Evolutionary conservation across 1,284 basidiomycete genomes (phyloP).

Genomic region (Ceratorhiza oryzae-sativae): DNA sequence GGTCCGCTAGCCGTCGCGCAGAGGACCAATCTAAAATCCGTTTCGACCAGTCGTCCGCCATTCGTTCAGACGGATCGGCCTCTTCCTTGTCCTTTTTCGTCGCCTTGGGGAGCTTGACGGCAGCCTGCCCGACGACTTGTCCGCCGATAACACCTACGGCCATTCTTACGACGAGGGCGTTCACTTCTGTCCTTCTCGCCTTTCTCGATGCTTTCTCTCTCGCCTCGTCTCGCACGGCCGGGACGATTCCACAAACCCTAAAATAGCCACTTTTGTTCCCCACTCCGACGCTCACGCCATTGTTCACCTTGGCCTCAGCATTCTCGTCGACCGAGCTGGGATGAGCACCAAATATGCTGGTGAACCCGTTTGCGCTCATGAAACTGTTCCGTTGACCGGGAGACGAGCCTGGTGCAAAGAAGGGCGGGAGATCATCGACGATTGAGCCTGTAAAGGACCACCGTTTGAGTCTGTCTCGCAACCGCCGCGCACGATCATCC

Average conservation of each 20-base stretch:
- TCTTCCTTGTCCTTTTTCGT: conserved; percentile 53
- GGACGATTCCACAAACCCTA: conserved; percentile 75
- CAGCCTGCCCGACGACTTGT: conserved; percentile 56
- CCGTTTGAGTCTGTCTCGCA: conserved; percentile 68
- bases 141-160: conserved; percentile 79
- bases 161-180: conserved; percentile 79
- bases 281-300: conserved; percentile 46
- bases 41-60: conserved; percentile 23
- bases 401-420: conserved; percentile 6
- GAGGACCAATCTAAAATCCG: conserved; percentile 22
- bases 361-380: conserved; percentile 27
- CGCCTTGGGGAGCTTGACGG: conserved; percentile 49
- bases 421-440: conserved; percentile 63
- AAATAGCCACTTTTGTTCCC: conserved; percentile 62
- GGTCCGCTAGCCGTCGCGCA: conserved; percentile 30
- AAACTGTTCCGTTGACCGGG: conserved; percentile 1
- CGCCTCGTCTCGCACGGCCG: conserved; percentile 61
- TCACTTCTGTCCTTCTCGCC: conserved; percentile 71
- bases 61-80: conserved; percentile 1
- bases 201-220: conserved; percentile 68
- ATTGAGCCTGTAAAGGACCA: conserved; percentile 70
- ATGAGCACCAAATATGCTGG: conserved; percentile 17
- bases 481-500: conserved; percentile 72
- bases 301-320: neutral
- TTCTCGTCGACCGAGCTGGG: conserved; percentile 6